Evolutionary conservation across 805 yeast genomes (phyloP).

Genomic region (Diddensiella caesifluorescens): DNA sequence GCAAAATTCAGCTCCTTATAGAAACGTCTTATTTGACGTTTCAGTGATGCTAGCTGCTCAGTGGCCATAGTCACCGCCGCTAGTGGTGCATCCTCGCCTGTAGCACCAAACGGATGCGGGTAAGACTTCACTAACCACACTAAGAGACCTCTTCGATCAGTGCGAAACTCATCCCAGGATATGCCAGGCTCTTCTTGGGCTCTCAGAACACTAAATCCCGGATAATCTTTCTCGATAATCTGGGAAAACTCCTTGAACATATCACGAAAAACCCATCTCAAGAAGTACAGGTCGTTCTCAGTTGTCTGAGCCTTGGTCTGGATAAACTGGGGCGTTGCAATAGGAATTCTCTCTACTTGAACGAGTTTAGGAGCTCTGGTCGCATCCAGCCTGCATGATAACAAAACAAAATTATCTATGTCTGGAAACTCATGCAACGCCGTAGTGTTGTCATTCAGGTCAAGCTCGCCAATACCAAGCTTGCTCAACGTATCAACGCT

Average conservation of each 20-base stretch:
- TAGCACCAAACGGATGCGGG: neutral
- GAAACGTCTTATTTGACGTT: conserved; percentile 11
- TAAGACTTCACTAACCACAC: conserved; percentile 16
- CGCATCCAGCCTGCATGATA: conserved; percentile 19
- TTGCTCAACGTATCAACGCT: conserved; percentile 18
- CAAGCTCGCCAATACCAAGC: conserved; percentile 6
- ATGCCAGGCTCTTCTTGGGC: conserved; percentile 23
- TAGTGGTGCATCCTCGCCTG: neutral
- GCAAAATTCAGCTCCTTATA: conserved; percentile 11
- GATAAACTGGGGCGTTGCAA: conserved; percentile 15
- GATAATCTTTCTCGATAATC: conserved; percentile 7
- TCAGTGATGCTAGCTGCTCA: conserved; percentile 8
- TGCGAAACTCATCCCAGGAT: conserved; percentile 23
- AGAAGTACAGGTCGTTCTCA: conserved; percentile 20
- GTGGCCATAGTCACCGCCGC: conserved; percentile 1
- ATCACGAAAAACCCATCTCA: conserved; percentile 22
- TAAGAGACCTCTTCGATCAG: conserved; percentile 17
- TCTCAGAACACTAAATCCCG: conserved; percentile 17
- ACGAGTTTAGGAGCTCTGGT: conserved; percentile 8
- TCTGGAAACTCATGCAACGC: neutral
- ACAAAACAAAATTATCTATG: conserved; percentile 8
- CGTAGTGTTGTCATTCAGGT: neutral
- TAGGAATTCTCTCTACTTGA: conserved; percentile 17
- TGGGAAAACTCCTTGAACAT: conserved; percentile 14
- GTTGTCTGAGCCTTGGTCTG: conserved; percentile 6